phyloP scores from a whole-genome alignment of 2,329 filamentous ascomycete genomes.

The Monosporascus ibericus region DNA sequence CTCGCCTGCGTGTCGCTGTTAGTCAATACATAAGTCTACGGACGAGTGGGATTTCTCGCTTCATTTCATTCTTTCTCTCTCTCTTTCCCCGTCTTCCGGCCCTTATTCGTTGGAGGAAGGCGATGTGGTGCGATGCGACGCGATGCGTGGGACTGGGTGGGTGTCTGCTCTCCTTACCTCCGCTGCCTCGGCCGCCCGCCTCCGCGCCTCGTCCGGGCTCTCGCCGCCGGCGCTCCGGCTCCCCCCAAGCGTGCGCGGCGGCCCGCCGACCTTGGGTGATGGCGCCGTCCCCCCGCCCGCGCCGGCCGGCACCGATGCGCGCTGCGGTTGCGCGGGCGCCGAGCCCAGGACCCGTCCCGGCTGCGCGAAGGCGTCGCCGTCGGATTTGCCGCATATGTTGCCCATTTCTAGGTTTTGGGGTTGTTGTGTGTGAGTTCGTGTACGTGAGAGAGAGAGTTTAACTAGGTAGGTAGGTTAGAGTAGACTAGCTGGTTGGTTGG shows the following conservation, averaged over 20 bases:
- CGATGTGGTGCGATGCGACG: background rate
- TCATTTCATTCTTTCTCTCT: background rate
- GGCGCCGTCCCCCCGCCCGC: background rate
- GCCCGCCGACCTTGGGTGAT: constrained; percentile 43
- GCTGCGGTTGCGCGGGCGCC: constrained; percentile 40
- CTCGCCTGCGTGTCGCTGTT: constrained; percentile 49
- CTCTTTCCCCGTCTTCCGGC: constrained; percentile 3
- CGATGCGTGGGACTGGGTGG: background rate
- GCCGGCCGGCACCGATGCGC: constrained; percentile 42
- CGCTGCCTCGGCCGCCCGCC: constrained; percentile 73
- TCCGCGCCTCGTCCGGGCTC: constrained; percentile 53
- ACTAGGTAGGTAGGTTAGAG: background rate
- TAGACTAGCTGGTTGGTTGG: background rate
- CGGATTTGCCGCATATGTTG: constrained; percentile 73
- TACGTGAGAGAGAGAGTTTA: background rate
- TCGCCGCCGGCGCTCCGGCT: constrained; percentile 17
- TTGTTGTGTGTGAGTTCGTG: no score
- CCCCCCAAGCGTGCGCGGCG: constrained; percentile 59
- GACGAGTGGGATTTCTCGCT: background rate
- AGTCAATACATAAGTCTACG: background rate
- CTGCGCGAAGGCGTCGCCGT: constrained; percentile 61
- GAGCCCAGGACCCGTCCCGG: constrained; percentile 68
- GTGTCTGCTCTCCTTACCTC: constrained; percentile 55
- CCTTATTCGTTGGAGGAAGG: constrained; percentile 6
- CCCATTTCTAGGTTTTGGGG: constrained; percentile 57